These are phyloP conservation scores for Xylariomycetidae sp. DNA, from an alignment of 2,329 filamentous ascomycete genomes.

Conservation along the genomic window DNA sequence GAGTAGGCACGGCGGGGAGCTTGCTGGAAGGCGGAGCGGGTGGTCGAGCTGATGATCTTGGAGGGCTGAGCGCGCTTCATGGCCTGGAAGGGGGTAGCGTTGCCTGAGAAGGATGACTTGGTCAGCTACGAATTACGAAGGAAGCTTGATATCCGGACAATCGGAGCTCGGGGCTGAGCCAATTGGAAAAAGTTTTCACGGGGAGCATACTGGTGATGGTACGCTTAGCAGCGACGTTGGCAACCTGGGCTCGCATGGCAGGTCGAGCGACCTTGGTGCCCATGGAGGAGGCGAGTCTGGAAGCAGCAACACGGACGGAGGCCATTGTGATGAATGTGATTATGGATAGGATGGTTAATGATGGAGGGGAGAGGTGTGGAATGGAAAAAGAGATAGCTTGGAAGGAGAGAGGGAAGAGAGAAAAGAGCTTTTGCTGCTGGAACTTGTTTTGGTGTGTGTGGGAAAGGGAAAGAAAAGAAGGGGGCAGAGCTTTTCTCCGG, in stretches of 20 bases:
- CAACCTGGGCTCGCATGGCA: slow-evolving; percentile 61
- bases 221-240: slow-evolving; percentile 63
- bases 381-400: slow-evolving; percentile 27
- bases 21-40: slow-evolving; percentile 59
- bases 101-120: slow-evolving; percentile 37
- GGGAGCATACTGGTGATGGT: slow-evolving; percentile 65
- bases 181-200: slow-evolving; percentile 2
- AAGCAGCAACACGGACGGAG: slow-evolving; percentile 70
- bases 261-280: slow-evolving; percentile 74
- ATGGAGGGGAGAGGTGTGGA: slow-evolving; percentile 38
- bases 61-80: slow-evolving; percentile 69
- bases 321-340: slow-evolving; percentile 67
- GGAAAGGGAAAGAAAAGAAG: slow-evolving; percentile 24
- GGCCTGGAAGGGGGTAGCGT: slow-evolving; percentile 63
- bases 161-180: too few species aligned
- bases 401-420: slow-evolving; percentile 18
- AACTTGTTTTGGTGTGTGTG: slow-evolving; percentile 23
- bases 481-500: slow-evolving; percentile 25
- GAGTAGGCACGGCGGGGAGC: slow-evolving; percentile 71
- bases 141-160: slow-evolving; percentile 4
- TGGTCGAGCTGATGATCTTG: slow-evolving; percentile 62
- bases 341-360: slow-evolving; percentile 25
- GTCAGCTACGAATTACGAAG: too few species aligned
- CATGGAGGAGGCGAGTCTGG: slow-evolving; percentile 73
- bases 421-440: slow-evolving; percentile 21